Conservation (phyloP, 345 rosid genomes). For the Pseudoturritis turrita region DNA sequence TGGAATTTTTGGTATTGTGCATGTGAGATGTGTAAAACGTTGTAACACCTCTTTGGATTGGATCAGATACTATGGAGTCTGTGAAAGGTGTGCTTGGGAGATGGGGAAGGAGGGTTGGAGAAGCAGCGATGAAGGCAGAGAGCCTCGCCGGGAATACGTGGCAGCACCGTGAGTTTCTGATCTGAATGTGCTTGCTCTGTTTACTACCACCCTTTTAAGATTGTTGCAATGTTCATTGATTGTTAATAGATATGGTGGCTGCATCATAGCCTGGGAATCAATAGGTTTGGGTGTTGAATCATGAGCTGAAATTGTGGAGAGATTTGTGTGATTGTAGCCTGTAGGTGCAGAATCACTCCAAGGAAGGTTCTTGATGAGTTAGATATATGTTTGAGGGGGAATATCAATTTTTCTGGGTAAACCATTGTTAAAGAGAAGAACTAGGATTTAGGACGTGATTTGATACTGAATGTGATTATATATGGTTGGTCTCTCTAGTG, state of each 20-base stretch:
- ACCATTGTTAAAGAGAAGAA: too few species aligned
- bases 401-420: too few species aligned
- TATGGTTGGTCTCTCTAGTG: not conserved
- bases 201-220: too few species aligned
- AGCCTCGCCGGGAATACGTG: slow-evolving; percentile 57
- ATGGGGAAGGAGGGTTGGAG: slow-evolving; percentile 54
- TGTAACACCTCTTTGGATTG: slow-evolving; percentile 6
- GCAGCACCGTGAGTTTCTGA: slow-evolving; percentile 29
- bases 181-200: not conserved
- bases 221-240: not conserved
- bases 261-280: not conserved
- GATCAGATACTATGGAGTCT: slow-evolving; percentile 41
- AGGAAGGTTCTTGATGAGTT: not conserved
- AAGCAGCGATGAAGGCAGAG: slow-evolving; percentile 55
- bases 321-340: not conserved
- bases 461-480: not conserved
- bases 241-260: not conserved
- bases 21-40: not conserved
- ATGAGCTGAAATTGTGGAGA: not conserved
- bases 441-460: not conserved
- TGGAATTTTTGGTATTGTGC: not conserved
- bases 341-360: not conserved
- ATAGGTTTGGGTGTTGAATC: not conserved
- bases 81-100: slow-evolving; percentile 49
- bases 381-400: too few species aligned